Conservation (phyloP, 495 filamentous ascomycete species). For the Daldinia concentrica region DNA sequence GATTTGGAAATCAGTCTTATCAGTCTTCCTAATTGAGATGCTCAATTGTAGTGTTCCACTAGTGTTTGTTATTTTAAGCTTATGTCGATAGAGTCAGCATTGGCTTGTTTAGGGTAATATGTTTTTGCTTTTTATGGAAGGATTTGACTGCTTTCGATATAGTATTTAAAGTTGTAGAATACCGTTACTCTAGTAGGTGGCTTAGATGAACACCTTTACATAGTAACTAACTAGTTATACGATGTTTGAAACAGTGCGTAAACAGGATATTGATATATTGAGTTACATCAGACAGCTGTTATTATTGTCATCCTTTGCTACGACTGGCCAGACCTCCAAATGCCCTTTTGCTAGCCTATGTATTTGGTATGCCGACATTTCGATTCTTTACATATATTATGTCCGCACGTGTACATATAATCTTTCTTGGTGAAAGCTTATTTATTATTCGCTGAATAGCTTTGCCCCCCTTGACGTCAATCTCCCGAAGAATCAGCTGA, state of each 20-base stretch:
- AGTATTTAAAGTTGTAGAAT: no score
- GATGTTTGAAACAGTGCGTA: no score
- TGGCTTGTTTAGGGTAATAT: neutral
- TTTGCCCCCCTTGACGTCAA: constrained; percentile 3
- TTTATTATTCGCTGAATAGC: neutral
- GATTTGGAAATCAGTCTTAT: constrained; percentile 15
- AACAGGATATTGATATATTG: no score
- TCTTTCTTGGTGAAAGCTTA: neutral
- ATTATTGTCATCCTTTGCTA: neutral
- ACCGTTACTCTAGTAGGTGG: no score
- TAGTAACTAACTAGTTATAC: no score
- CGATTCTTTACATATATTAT: neutral
- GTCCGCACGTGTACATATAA: neutral
- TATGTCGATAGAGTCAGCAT: neutral
- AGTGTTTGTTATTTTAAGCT: neutral
- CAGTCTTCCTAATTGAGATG: neutral
- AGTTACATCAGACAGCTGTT: neutral
- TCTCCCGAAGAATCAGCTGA: constrained; percentile 3
- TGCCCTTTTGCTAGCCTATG: no score
- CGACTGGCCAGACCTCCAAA: neutral
- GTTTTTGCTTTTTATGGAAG: neutral
- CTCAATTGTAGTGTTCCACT: neutral
- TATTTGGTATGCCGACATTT: neutral
- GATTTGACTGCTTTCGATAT: no score
- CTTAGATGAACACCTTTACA: no score